These are phyloP conservation scores for Xylariomycetidae sp. DNA, from an alignment of 2,329 filamentous ascomycete genomes.

Conservation along the genomic window DNA sequence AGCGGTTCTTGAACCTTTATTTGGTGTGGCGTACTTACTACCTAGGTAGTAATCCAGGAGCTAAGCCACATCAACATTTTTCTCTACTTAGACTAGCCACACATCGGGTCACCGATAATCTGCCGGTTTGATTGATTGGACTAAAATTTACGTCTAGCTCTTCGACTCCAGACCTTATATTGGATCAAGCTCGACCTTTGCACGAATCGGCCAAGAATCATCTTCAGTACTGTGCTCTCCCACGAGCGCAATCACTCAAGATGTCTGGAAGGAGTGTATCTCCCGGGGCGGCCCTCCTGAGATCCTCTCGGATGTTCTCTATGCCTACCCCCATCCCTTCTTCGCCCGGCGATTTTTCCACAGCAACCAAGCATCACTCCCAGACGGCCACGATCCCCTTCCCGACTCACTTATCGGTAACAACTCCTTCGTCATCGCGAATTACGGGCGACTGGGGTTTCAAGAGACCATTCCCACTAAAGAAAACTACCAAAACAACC, in stretches of 20 bases:
- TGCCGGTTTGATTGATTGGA: too few relatives aligned
- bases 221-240: slow-evolving; percentile 10
- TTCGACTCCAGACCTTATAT: too few relatives aligned
- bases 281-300: slow-evolving; percentile 66
- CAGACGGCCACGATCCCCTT: slow-evolving; percentile 69
- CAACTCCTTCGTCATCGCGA: slow-evolving; percentile 68
- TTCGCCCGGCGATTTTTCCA: slow-evolving; percentile 47
- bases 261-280: slow-evolving; percentile 39
- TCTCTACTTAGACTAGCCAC: slow-evolving; percentile 1
- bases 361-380: slow-evolving; percentile 47
- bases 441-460: slow-evolving; percentile 85
- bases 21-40: too few relatives aligned
- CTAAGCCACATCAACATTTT: slow-evolving; percentile 9
- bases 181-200: too few relatives aligned
- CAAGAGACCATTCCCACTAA: slow-evolving; percentile 76
- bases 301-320: slow-evolving; percentile 85
- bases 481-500: slow-evolving; percentile 66
- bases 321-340: slow-evolving; percentile 71
- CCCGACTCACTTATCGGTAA: slow-evolving; percentile 80
- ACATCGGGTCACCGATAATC: not conserved
- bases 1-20: too few relatives aligned
- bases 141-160: too few relatives aligned
- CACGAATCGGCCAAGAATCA: slow-evolving; percentile 1
- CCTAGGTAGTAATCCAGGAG: too few relatives aligned
- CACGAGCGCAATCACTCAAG: slow-evolving; percentile 11